phyloP scores from a whole-genome alignment of 805 yeast species.

The Starmerella floris region DNA sequence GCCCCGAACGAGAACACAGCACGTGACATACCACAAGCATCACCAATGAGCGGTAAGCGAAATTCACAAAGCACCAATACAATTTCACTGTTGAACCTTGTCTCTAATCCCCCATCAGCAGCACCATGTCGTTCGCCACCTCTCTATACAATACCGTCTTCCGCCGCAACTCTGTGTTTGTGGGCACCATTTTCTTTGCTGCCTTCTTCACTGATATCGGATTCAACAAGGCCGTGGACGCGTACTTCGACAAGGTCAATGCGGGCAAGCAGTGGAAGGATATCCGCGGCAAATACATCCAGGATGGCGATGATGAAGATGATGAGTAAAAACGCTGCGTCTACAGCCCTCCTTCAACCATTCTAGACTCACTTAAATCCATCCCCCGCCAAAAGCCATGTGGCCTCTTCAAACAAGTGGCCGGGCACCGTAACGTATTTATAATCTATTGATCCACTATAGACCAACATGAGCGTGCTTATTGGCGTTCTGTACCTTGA shows the following conservation, averaged over 20 bases:
- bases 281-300: slow-evolving; percentile 22
- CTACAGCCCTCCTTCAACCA: no score
- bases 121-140: slow-evolving; percentile 29
- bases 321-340: no score
- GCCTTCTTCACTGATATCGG: slow-evolving; percentile 59
- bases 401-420: no score
- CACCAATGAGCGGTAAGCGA: slow-evolving; percentile 19
- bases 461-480: no score
- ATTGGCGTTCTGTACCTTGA: no score
- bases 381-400: no score
- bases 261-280: slow-evolving; percentile 29
- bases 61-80: neutral
- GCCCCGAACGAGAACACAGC: no score
- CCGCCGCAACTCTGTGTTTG: slow-evolving; percentile 85
- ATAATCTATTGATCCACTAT: no score
- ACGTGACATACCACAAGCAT: slow-evolving; percentile 1
- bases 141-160: slow-evolving; percentile 51
- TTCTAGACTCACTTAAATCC: no score
- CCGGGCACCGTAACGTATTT: no score
- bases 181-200: slow-evolving; percentile 66
- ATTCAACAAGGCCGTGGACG: slow-evolving; percentile 28
- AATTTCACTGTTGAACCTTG: neutral
- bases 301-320: slow-evolving; percentile 22
- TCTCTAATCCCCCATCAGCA: neutral
- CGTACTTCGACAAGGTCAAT: slow-evolving; percentile 28